Evolutionary conservation across 1,139 yeast species (phyloP), one percentile per base, ranked within the genome.

Genomic region (Zygosaccharomyces sapae): DNA sequence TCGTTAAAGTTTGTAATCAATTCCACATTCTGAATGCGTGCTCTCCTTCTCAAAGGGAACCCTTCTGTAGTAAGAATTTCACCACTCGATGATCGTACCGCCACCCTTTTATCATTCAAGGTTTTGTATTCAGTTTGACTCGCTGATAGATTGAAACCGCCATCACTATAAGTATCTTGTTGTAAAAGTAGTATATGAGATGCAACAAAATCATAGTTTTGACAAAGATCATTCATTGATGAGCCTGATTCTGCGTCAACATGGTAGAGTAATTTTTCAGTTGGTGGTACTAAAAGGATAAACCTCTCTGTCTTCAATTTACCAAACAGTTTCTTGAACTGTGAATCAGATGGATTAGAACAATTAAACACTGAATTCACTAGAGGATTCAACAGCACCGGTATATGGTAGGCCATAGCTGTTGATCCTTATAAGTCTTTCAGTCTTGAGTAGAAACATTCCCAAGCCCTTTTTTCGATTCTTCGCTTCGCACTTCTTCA

Each of bases 301-400:
- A 73, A 81, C 22, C 76, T 76, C 71, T 48, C 76, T 79, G 56
- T 65, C 61, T 35, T 58, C 58, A 58, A 70, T 70, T 34, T 69
- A 67, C 44, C 72, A 63, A 66, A 68, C 5, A 81, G 68, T 36
- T 73, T 74, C 51, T 73, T 76, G 50, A 83, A 66, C 2, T 81
- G 77, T 0, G 81, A 69, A 37, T 73, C 74, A 5, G 68, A 57
- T 6, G 82, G 77, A 44, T 76, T 72, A 2, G 84, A 83, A 56
- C 81, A 79, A 66, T 84, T 82, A 70, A 86, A 84, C 24, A 86
- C 65, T 46, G 81, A 74, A 65, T 85, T 82, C 44, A 86, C 70
- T 38, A 83, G 68, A 4, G 92, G 90, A 58, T 86, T 84, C 48
- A 77, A 67, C 43, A 83, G 70, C 9, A 66, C 55, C 1, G 76